phyloP scores from a whole-genome alignment of 2,329 filamentous ascomycete species.

The Aspergillus phoenicis region DNA sequence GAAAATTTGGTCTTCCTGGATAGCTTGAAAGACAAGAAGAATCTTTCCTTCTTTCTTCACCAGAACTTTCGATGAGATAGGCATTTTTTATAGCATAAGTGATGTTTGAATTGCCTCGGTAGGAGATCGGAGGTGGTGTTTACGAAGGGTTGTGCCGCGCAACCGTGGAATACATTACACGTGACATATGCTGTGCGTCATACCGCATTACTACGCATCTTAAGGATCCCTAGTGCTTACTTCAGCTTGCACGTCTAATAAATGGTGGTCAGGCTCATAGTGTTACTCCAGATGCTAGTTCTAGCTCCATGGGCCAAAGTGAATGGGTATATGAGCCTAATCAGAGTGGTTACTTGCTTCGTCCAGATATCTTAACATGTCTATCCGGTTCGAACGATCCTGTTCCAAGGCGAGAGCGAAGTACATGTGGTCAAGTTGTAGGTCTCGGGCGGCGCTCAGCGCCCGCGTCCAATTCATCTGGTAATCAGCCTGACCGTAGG shows the following conservation, averaged over 20 bases:
- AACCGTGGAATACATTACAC: background rate
- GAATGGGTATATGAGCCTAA: background rate
- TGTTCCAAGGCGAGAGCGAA: background rate
- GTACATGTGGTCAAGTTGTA: background rate
- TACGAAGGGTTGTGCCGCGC: too few relatives aligned
- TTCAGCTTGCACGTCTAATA: background rate
- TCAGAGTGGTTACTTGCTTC: background rate
- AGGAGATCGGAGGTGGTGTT: too few relatives aligned
- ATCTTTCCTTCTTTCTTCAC: too few relatives aligned
- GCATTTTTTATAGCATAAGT: too few relatives aligned
- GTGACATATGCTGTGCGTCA: background rate
- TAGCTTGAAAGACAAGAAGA: too few relatives aligned
- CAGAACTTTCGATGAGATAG: too few relatives aligned
- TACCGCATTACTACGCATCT: background rate
- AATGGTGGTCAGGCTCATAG: background rate
- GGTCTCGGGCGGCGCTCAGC: too few relatives aligned
- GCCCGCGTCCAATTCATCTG: background rate
- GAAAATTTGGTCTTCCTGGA: too few relatives aligned
- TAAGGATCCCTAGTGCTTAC: background rate
- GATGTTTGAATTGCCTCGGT: too few relatives aligned
- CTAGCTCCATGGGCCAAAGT: background rate
- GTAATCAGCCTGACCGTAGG: background rate
- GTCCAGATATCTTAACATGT: background rate
- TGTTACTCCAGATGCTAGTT: background rate
- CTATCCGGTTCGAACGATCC: background rate